Percentiles rank a stretch among this genome's conserved stretches.
These are phyloP conservation scores for Diaporthe citriasiana DNA, from an alignment of 2,329 filamentous ascomycete genomes.

Conservation along the genomic window DNA sequence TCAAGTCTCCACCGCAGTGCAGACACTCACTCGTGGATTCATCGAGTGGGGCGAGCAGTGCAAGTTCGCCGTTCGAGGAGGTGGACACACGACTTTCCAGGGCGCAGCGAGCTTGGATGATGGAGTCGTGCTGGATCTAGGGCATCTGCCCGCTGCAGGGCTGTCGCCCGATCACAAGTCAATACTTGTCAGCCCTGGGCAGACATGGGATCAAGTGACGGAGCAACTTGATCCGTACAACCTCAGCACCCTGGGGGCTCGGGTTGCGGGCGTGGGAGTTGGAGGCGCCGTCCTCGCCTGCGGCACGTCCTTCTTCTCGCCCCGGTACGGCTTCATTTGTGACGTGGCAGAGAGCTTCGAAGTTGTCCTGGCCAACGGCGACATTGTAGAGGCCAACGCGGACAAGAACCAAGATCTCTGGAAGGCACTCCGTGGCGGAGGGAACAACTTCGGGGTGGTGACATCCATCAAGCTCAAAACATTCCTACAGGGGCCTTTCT, in stretches of 20 bases:
- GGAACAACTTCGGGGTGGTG: conserved; percentile 47
- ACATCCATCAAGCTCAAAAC: conserved; percentile 42
- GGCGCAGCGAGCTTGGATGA: conserved; percentile 14
- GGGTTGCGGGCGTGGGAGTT: conserved; percentile 39
- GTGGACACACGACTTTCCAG: conserved; percentile 29
- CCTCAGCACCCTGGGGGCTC: conserved; percentile 40
- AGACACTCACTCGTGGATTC: conserved; percentile 10
- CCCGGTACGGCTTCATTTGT: conserved; percentile 55
- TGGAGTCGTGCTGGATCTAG: conserved; percentile 34
- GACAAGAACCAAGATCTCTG: conserved; percentile 56
- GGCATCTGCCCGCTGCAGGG: background rate
- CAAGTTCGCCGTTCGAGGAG: conserved; percentile 28
- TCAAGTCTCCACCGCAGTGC: conserved; percentile 12
- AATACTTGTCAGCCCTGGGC: conserved; percentile 37
- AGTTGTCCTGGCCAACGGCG: conserved; percentile 57
- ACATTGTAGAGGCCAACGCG: conserved; percentile 55
- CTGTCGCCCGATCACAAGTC: conserved; percentile 21
- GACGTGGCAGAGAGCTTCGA: conserved; percentile 56
- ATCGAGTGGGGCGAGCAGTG: background rate
- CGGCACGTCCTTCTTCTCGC: conserved; percentile 55
- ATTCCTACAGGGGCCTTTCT: conserved; percentile 38
- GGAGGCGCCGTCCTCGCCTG: conserved; percentile 41
- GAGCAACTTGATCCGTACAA: conserved; percentile 42
- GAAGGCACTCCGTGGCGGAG: conserved; percentile 58
- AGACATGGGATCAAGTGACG: conserved; percentile 37